These are phyloP conservation scores for Naematelia aurantialba DNA, from an alignment of 768 basidiomycete species.

Conservation along the genomic window DNA sequence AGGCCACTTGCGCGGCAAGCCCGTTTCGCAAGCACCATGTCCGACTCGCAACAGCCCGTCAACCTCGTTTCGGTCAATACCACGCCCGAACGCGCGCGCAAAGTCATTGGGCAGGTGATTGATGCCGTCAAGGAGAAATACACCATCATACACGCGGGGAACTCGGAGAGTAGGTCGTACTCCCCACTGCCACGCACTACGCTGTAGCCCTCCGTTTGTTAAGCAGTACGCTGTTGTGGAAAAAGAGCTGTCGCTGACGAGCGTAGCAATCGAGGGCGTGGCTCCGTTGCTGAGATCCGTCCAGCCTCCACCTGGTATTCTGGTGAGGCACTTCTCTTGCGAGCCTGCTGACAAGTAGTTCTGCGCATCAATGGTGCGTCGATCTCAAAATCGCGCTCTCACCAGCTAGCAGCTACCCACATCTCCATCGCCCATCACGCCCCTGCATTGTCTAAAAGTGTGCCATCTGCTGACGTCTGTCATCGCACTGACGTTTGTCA, in stretches of 20 bases:
- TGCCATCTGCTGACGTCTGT: too few species aligned
- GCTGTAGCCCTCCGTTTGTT: too few species aligned
- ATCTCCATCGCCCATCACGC: too few species aligned
- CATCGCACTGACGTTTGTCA: too few species aligned
- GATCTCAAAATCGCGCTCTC: not conserved
- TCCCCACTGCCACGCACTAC: not conserved
- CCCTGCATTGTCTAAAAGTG: too few species aligned
- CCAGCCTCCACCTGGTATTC: conserved; percentile 35
- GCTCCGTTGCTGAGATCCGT: conserved; percentile 35
- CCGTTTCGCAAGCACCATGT: not conserved
- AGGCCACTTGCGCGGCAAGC: too few species aligned
- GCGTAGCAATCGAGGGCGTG: conserved; percentile 44
- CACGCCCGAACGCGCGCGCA: conserved; percentile 44
- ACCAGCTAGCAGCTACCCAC: too few species aligned
- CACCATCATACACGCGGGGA: conserved; percentile 42
- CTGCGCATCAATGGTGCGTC: conserved; percentile 37
- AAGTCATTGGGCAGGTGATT: conserved; percentile 42
- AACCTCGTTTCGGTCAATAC: conserved; percentile 47
- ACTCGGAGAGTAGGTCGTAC: conserved; percentile 32
- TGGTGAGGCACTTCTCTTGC: conserved; percentile 21
- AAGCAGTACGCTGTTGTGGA: too few species aligned
- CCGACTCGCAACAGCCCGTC: conserved; percentile 16
- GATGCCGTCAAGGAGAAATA: conserved; percentile 41
- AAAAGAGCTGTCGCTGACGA: too few species aligned
- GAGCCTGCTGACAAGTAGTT: conserved; percentile 16